Base-by-base conservation (phyloP, 345 rosid genomes). In the Xanthoceras sorbifolium region DNA sequence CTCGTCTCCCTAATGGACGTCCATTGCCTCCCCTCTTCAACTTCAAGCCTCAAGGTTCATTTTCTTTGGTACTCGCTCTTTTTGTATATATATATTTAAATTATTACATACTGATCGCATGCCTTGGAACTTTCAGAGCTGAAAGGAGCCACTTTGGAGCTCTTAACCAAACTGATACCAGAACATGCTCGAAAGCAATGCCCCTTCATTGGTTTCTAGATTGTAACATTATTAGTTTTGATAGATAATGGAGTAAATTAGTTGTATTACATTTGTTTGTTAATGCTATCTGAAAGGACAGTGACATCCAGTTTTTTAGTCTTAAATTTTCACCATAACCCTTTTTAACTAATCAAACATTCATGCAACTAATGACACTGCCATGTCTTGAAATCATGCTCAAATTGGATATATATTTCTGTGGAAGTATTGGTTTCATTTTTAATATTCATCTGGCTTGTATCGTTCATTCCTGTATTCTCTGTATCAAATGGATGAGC, bases 121-220 rank as follows among this genome's bases (percentile, higher is more conserved):
- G 57, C 40, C 34, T 64, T 50, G n/a, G 23, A 28, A 68, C 22
- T n/a, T 77, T 75, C 71, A 87, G 88, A 87, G 79, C 80, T 87
- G 50, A 85, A 84, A 83, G 90, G 88, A 78, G 87, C 82, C 60
- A 79, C 82, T 28, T 11, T 75, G 76, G 90, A 87, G 80, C 69
- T 82, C 25, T 50, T 87, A 72, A 11, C 81, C 1, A 83, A 84
- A 74, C 79, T 85, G 65, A 44, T 87, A 74, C 88, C 90, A 23
- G 85, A 83, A 62, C 88, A 87, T 69, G 88, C 86, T 20, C 48
- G 85, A 52, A 87, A 85, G 79, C 84, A 76, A 48, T 81, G 84
- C 69, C 75, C 80, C 11, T 76, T 76, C 70, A 75, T 77, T 4
- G 67, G 84, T 48, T 46, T 79, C 54, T 79, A 73, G 74, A 32